phyloP scores from a whole-genome alignment of 345 rosid species.

The Eucalyptus cloeziana region DNA sequence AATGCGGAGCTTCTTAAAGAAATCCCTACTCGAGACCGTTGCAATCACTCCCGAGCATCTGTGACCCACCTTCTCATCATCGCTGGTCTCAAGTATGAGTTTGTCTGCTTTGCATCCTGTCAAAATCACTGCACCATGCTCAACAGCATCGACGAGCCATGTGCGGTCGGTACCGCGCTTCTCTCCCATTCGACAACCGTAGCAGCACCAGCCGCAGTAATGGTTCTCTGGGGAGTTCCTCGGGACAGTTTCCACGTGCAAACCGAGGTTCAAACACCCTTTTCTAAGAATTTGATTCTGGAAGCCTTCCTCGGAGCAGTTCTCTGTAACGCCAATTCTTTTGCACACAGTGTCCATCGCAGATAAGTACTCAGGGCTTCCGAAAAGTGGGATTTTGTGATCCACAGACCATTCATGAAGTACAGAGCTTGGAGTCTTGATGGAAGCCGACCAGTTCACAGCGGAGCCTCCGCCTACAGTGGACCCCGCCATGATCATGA shows the following conservation, averaged over 20 bases:
- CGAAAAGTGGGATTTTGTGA: not conserved
- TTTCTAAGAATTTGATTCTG: conserved; percentile 4
- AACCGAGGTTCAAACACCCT: conserved; percentile 3
- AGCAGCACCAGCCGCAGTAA: conserved; percentile 6
- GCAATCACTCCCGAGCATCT: conserved; percentile 2
- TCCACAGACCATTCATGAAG: conserved; percentile 6
- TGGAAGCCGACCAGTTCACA: conserved; percentile 8
- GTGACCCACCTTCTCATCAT: not conserved
- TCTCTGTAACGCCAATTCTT: conserved; percentile 1
- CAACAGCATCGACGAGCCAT: conserved; percentile 11
- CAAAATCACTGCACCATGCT: conserved; percentile 1
- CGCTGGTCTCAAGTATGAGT: not conserved
- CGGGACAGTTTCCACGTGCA: not conserved
- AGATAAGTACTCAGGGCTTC: not conserved
- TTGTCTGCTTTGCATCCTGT: conserved; percentile 8
- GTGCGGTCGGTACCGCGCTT: not conserved
- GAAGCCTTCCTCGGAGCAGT: not conserved
- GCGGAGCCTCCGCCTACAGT: conserved; percentile 8
- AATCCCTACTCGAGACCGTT: not conserved
- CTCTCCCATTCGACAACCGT: conserved; percentile 3
- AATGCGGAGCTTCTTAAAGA: not conserved
- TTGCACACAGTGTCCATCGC: conserved; percentile 1
- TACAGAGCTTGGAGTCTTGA: conserved; percentile 1
- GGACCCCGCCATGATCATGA: not conserved
- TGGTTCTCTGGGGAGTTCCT: conserved; percentile 3